A percentile compares a stretch with the other conserved stretches of the same genome.
phyloP scores from a whole-genome alignment of 495 filamentous ascomycete genomes.

The Aspergillus nanangensis region DNA sequence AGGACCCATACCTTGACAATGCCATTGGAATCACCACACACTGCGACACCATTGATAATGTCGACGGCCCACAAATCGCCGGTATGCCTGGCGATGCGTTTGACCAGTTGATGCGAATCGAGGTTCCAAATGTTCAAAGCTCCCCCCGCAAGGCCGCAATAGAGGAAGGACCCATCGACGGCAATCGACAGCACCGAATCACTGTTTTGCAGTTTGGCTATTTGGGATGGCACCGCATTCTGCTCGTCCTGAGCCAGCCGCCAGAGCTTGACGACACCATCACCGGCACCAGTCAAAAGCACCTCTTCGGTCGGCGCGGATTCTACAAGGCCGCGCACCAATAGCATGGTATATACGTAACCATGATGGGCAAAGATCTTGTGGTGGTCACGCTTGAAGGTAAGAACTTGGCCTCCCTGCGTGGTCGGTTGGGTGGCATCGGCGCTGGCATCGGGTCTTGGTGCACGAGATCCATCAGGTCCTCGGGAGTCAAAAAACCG shows the following conservation, averaged over 20 bases:
- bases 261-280: conserved; percentile 93
- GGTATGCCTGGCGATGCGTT: conserved; percentile 72
- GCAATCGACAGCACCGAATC: conserved; percentile 81
- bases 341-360: conserved; percentile 91
- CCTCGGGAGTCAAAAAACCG: conserved; percentile 92
- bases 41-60: conserved; percentile 77
- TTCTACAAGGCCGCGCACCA: conserved; percentile 62
- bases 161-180: conserved; percentile 82
- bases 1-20: conserved; percentile 60
- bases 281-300: conserved; percentile 85
- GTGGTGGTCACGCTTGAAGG: conserved; percentile 79
- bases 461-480: conserved; percentile 73
- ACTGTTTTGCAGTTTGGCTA: conserved; percentile 71
- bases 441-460: conserved; percentile 51
- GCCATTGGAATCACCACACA: conserved; percentile 77
- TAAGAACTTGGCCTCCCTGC: conserved; percentile 61
- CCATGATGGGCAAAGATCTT: conserved; percentile 89
- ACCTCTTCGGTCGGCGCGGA: conserved; percentile 68
- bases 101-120: conserved; percentile 85
- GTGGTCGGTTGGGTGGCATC: conserved; percentile 31
- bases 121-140: conserved; percentile 95
- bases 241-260: conserved; percentile 48
- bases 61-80: conserved; percentile 83
- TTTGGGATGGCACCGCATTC: conserved; percentile 44
- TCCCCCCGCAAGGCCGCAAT: conserved; percentile 84